These are phyloP conservation scores for Podospora tetraspora DNA, from an alignment of 495 filamentous ascomycete species.

Conservation along the genomic window DNA sequence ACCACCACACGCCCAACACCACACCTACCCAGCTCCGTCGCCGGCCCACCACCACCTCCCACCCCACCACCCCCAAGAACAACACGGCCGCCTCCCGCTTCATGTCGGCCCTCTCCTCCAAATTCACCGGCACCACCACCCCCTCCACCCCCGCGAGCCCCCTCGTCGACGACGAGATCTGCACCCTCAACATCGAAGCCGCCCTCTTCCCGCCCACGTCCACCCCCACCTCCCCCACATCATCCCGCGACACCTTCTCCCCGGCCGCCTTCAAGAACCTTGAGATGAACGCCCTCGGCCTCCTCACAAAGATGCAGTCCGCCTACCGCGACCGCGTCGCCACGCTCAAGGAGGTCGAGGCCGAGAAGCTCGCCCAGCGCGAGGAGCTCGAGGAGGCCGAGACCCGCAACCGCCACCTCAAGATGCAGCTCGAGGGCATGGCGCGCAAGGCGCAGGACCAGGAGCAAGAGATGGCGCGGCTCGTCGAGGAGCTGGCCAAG, in stretches of 20 bases:
- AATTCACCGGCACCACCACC: constrained; percentile 23
- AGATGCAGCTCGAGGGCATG: constrained; percentile 72
- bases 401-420: constrained; percentile 59
- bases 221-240: constrained; percentile 31
- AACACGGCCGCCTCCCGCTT: constrained; percentile 36
- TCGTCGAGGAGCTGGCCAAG: constrained; percentile 57
- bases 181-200: constrained; percentile 57
- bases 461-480: constrained; percentile 56
- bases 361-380: constrained; percentile 57
- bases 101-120: constrained; percentile 40
- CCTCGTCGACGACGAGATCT: constrained; percentile 52
- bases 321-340: constrained; percentile 63
- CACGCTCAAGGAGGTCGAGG: constrained; percentile 53
- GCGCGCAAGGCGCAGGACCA: constrained; percentile 61
- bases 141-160: constrained; percentile 23
- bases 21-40: constrained; percentile 31
- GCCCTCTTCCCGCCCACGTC: constrained; percentile 52
- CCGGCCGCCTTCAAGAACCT: constrained; percentile 66
- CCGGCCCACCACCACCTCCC: constrained; percentile 11
- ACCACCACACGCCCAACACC: constrained; percentile 18
- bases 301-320: constrained; percentile 59
- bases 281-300: constrained; percentile 59
- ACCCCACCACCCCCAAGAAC: constrained; percentile 33
- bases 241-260: constrained; percentile 48
- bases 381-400: constrained; percentile 76